These are phyloP conservation scores for Mayamaea pseudoterrestris DNA, from an alignment of 108 stramenopile species.

Conservation along the genomic window DNA sequence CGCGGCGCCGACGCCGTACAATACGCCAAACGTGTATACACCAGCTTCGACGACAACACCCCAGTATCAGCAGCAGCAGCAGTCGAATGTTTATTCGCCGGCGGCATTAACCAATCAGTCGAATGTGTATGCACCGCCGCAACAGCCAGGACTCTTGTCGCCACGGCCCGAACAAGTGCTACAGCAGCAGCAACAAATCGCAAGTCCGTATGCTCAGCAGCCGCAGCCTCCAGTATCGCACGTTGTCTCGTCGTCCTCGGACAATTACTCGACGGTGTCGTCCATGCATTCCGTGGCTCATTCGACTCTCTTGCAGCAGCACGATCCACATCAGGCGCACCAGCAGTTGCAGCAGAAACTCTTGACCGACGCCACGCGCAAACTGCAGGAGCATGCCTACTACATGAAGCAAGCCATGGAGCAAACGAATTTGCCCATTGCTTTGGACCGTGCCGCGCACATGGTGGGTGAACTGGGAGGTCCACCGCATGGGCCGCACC, in stretches of 20 bases:
- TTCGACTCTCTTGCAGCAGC: neutral
- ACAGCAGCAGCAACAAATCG: constrained; percentile 13
- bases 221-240: neutral
- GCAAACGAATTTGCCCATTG: constrained; percentile 49
- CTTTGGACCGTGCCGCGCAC: constrained; percentile 66
- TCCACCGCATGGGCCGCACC: constrained; percentile 41
- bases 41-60: too few relatives aligned
- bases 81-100: neutral
- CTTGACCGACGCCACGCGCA: constrained; percentile 41
- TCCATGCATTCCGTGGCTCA: too few relatives aligned
- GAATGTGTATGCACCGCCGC: neutral
- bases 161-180: too few relatives aligned
- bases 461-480: constrained; percentile 93
- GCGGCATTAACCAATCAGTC: neutral
- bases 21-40: too few relatives aligned
- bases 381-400: constrained; percentile 59
- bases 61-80: too few relatives aligned
- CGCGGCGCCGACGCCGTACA: neutral
- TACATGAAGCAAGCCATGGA: constrained; percentile 80
- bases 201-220: constrained; percentile 2
- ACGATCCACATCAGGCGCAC: constrained; percentile 1
- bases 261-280: neutral
- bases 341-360: constrained; percentile 30
- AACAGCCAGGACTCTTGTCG: neutral
- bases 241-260: neutral